These are phyloP conservation scores for Sclerotinia nivalis DNA, from an alignment of 2,329 filamentous ascomycete species.

Conservation along the genomic window DNA sequence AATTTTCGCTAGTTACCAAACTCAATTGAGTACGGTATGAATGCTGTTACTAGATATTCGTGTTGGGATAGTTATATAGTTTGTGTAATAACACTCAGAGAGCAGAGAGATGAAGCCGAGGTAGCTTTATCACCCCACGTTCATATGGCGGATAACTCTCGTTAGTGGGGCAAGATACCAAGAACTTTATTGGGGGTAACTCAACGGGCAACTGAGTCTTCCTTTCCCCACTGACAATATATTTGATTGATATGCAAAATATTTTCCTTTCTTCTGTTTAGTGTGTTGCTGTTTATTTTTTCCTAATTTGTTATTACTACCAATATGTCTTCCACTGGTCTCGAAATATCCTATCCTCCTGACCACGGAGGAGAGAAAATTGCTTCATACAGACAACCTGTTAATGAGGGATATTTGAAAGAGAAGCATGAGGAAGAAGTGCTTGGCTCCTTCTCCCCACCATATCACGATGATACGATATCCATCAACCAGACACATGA, in stretches of 20 bases:
- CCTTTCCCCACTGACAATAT: background rate
- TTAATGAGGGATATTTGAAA: conserved; percentile 22
- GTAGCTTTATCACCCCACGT: background rate
- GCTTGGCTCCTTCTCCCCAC: conserved; percentile 21
- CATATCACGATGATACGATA: conserved; percentile 23
- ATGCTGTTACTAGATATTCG: too few species aligned
- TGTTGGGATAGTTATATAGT: background rate
- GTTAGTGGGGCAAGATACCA: background rate
- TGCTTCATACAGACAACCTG: conserved; percentile 23
- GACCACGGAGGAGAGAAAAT: conserved; percentile 26
- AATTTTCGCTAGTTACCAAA: too few species aligned
- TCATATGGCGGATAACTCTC: background rate
- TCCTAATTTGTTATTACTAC: background rate
- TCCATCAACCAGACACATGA: conserved; percentile 28
- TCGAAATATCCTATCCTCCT: conserved; percentile 29
- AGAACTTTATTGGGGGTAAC: background rate
- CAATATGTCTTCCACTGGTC: conserved; percentile 32
- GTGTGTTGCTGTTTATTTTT: background rate
- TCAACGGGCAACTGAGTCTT: background rate
- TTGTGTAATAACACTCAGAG: background rate
- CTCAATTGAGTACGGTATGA: too few species aligned
- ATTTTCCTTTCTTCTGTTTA: background rate
- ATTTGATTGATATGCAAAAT: background rate
- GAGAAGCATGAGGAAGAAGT: conserved; percentile 33
- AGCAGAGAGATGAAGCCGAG: background rate